These are phyloP conservation scores for Amphichorda felina DNA, from an alignment of 2,329 filamentous ascomycete species.

Conservation along the genomic window DNA sequence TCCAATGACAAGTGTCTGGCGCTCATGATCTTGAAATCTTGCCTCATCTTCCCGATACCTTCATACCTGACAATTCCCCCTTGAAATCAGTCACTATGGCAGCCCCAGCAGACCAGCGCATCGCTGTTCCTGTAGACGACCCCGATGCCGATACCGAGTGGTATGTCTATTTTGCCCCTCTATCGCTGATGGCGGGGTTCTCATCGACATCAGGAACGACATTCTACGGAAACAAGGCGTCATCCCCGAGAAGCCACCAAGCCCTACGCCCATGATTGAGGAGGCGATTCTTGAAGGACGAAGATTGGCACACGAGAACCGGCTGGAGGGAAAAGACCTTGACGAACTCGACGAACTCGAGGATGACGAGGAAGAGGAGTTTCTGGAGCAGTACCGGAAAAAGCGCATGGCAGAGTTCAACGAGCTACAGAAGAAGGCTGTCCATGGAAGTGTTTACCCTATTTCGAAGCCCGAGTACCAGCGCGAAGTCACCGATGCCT, in stretches of 20 bases:
- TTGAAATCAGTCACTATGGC: conserved; percentile 32
- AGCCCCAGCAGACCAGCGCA: conserved; percentile 49
- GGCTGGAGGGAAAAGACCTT: conserved; percentile 85
- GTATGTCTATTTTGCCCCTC: conserved; percentile 32
- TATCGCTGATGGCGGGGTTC: conserved; percentile 5
- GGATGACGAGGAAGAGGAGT: conserved; percentile 88
- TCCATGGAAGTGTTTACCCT: conserved; percentile 86
- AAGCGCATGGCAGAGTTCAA: conserved; percentile 79
- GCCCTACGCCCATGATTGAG: conserved; percentile 90
- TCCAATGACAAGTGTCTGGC: too few species aligned
- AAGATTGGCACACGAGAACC: conserved; percentile 77
- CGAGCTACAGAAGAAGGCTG: conserved; percentile 59
- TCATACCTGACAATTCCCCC: neutral
- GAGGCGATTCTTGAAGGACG: conserved; percentile 82
- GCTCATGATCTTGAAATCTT: neutral
- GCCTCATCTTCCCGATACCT: neutral
- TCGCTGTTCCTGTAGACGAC: conserved; percentile 79
- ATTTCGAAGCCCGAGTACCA: conserved; percentile 90
- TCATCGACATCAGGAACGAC: conserved; percentile 63
- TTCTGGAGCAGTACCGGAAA: conserved; percentile 77
- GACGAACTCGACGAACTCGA: conserved; percentile 91
- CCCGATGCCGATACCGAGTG: conserved; percentile 98
- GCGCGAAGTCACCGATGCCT: conserved; percentile 84
- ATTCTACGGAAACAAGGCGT: conserved; percentile 94
- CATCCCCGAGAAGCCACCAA: conserved; percentile 95